Percentiles rank a stretch among this genome's conserved stretches.
These are phyloP conservation scores for Lachnellula suecica DNA, from an alignment of 2,329 filamentous ascomycete genomes.

Conservation along the genomic window DNA sequence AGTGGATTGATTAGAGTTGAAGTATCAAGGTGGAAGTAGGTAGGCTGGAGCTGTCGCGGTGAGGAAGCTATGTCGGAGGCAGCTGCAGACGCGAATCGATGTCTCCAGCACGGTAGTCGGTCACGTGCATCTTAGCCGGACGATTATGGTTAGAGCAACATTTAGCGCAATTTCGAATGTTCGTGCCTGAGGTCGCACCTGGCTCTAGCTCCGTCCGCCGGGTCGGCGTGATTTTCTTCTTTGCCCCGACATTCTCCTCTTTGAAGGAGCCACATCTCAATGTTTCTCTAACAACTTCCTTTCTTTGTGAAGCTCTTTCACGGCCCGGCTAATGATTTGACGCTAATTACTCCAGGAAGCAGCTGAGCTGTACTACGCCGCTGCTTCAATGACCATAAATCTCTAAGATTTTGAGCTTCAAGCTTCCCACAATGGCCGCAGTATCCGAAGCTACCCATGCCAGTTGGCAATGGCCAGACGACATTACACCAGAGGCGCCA, in stretches of 20 bases:
- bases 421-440: slow-evolving; percentile 17
- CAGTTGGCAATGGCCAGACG: slow-evolving; percentile 25
- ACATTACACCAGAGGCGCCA: slow-evolving; percentile 3
- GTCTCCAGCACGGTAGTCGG: too few relatives aligned
- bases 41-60: slow-evolving; percentile 6
- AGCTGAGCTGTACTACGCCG: slow-evolving; percentile 3
- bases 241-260: slow-evolving; percentile 15
- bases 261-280: slow-evolving; percentile 23
- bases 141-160: too few relatives aligned
- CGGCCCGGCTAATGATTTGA: slow-evolving; percentile 17
- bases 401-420: slow-evolving; percentile 9
- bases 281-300: slow-evolving; percentile 3
- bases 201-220: too few relatives aligned
- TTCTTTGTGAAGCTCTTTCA: slow-evolving; percentile 6
- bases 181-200: too few relatives aligned
- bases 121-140: too few relatives aligned
- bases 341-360: slow-evolving; percentile 17
- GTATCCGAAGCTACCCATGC: slow-evolving; percentile 1
- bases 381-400: slow-evolving; percentile 19
- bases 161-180: too few relatives aligned
- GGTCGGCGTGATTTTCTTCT: slow-evolving; percentile 74
- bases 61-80: too few relatives aligned
- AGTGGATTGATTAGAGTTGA: too few relatives aligned
- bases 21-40: slow-evolving; percentile 2
- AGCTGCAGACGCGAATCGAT: too few relatives aligned